Evolutionary conservation across 306 rosid genomes (phyloP).

Genomic region (Hippophae tibetana): DNA sequence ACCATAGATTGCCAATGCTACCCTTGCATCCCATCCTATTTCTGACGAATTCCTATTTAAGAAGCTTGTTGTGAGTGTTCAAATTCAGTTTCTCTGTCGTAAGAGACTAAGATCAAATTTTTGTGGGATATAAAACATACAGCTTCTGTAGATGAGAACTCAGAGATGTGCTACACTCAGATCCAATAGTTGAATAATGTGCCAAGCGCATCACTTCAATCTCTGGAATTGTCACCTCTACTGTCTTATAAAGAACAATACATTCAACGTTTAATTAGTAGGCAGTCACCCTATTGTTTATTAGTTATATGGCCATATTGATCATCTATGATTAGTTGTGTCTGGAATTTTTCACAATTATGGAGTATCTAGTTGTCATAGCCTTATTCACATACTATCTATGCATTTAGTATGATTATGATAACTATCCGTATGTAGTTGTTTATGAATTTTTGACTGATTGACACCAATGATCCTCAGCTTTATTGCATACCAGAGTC

Average conservation of each 20-base stretch:
- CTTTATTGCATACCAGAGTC: not conserved
- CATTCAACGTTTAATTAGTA: slow-evolving; percentile 16
- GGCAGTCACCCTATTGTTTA: not conserved
- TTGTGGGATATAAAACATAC: slow-evolving; percentile 29
- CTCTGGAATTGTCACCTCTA: slow-evolving; percentile 87
- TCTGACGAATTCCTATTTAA: slow-evolving; percentile 50
- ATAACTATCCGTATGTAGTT: too few species aligned
- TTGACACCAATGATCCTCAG: not conserved
- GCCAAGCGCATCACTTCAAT: slow-evolving; percentile 94
- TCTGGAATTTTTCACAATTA: too few species aligned
- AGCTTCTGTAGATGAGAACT: slow-evolving; percentile 38
- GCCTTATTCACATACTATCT: too few species aligned
- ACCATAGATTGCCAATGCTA: slow-evolving; percentile 69
- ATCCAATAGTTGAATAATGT: slow-evolving; percentile 76
- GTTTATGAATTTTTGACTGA: not conserved
- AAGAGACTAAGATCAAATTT: slow-evolving; percentile 9
- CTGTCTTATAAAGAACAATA: slow-evolving; percentile 34
- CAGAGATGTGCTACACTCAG: slow-evolving; percentile 60
- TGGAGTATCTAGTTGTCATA: too few species aligned
- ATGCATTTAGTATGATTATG: too few species aligned
- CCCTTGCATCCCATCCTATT: slow-evolving; percentile 90
- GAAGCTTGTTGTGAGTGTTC: slow-evolving; percentile 27
- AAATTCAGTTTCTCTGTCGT: slow-evolving; percentile 8
- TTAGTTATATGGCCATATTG: not conserved
- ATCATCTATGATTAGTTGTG: not conserved